Conservation (phyloP, 768 basidiomycete genomes). For the Auriscalpium microsporum region DNA sequence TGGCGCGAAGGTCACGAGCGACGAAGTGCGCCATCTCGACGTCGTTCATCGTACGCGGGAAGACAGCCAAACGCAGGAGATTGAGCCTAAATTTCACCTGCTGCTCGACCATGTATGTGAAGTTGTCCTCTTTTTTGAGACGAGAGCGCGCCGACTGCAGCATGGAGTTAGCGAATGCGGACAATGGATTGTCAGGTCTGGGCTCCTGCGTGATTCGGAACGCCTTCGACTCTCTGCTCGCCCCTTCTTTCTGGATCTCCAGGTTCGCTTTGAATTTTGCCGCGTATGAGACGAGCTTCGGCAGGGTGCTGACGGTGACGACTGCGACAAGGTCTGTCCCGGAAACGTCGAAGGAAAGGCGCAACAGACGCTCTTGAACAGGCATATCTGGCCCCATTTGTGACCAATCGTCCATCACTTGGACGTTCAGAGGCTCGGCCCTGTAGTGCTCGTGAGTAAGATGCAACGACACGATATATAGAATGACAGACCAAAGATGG, state of each 20-base stretch:
- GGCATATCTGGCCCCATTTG: conserved; percentile 31
- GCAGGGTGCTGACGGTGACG: conserved; percentile 67
- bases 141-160: conserved; percentile 62
- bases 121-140: conserved; percentile 53
- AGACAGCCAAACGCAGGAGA: conserved; percentile 59
- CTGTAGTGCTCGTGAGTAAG: conserved; percentile 28
- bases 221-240: conserved; percentile 68
- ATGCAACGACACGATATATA: not conserved
- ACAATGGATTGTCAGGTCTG: conserved; percentile 72
- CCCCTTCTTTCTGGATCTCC: conserved; percentile 64
- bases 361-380: conserved; percentile 44
- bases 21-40: conserved; percentile 69
- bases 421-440: conserved; percentile 69
- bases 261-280: conserved; percentile 71
- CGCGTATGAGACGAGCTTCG: conserved; percentile 64
- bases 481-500: conserved; percentile 56
- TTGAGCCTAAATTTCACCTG: conserved; percentile 66
- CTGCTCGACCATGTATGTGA: conserved; percentile 59
- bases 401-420: conserved; percentile 80
- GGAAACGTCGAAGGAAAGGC: conserved; percentile 65
- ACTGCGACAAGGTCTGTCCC: conserved; percentile 61
- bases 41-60: conserved; percentile 75
- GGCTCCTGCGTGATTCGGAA: conserved; percentile 67
- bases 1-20: conserved; percentile 59
- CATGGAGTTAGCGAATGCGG: conserved; percentile 82